These are phyloP conservation scores for Nakataea oryzae DNA, from an alignment of 2,329 filamentous ascomycete genomes.

Conservation along the genomic window DNA sequence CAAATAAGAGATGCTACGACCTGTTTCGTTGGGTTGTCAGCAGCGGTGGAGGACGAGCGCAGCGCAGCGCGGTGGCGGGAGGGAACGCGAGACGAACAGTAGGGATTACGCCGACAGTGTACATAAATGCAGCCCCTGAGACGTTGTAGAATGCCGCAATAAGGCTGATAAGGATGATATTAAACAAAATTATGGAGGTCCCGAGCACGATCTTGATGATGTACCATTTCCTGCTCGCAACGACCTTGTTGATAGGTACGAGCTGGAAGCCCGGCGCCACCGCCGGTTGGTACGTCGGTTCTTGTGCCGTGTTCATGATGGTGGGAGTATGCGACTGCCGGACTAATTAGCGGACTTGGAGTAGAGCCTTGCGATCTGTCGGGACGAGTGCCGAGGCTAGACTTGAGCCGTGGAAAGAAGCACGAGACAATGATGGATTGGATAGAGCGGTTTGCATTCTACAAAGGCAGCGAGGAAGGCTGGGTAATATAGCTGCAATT, in stretches of 20 bases:
- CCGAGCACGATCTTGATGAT: constrained; percentile 21
- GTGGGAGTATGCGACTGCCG: not conserved
- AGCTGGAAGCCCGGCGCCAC: not conserved
- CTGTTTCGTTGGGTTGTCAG: constrained; percentile 13
- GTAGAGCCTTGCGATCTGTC: too few relatives aligned
- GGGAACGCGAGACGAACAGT: not conserved
- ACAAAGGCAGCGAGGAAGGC: too few relatives aligned
- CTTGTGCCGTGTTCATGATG: not conserved
- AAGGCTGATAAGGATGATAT: constrained; percentile 13
- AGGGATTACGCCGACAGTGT: too few relatives aligned
- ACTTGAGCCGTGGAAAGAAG: too few relatives aligned
- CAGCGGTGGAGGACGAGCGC: not conserved
- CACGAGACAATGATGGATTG: too few relatives aligned
- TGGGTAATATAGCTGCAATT: too few relatives aligned
- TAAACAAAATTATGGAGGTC: constrained; percentile 13
- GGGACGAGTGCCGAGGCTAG: too few relatives aligned
- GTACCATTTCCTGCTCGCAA: constrained; percentile 13
- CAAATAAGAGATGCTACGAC: constrained; percentile 24
- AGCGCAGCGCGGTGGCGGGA: not conserved
- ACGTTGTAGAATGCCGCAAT: constrained; percentile 10
- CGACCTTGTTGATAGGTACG: constrained; percentile 2
- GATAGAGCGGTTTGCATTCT: too few relatives aligned
- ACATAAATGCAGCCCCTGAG: too few relatives aligned
- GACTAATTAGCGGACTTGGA: too few relatives aligned
- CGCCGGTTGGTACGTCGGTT: not conserved